phyloP scores from a whole-genome alignment of 1,284 basidiomycete genomes.

The Boletus austroedulis region DNA sequence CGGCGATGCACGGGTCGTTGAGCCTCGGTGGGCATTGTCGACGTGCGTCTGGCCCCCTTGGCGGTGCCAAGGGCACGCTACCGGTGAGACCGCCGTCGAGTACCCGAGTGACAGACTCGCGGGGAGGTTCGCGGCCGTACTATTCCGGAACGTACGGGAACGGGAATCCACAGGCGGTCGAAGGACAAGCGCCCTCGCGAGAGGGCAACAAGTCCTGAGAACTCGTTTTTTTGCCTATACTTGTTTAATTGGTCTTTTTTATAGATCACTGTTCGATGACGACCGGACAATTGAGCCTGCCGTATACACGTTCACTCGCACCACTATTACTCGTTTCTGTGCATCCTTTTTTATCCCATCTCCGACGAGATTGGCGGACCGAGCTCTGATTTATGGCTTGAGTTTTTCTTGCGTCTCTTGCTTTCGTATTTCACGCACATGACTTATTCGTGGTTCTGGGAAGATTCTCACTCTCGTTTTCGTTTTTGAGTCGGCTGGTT shows the following conservation, averaged over 20 bases:
- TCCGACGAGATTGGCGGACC: slow-evolving; percentile 21
- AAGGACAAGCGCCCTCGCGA: slow-evolving; percentile 17
- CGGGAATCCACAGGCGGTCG: slow-evolving; percentile 8
- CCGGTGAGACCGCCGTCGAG: slow-evolving; percentile 12
- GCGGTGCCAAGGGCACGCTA: slow-evolving; percentile 22
- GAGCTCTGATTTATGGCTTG: slow-evolving; percentile 32
- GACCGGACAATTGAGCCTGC: slow-evolving; percentile 20
- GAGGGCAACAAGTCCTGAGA: slow-evolving; percentile 30
- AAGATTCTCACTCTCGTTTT: slow-evolving; percentile 8
- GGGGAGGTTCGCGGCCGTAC: slow-evolving; percentile 17
- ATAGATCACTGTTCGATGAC: slow-evolving; percentile 8
- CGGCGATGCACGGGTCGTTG: slow-evolving; percentile 26
- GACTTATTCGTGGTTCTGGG: slow-evolving; percentile 10
- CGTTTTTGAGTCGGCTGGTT: not conserved
- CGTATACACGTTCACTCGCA: slow-evolving; percentile 7
- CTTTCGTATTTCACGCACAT: slow-evolving; percentile 19
- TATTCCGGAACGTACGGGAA: slow-evolving; percentile 27
- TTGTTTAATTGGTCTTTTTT: slow-evolving; percentile 1
- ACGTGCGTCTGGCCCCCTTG: slow-evolving; percentile 11
- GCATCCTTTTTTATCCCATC: slow-evolving; percentile 4
- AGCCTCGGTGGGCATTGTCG: slow-evolving; percentile 23
- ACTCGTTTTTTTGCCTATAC: not conserved
- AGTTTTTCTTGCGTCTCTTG: slow-evolving; percentile 28
- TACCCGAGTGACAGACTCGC: slow-evolving; percentile 23
- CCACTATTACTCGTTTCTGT: not conserved